Base-by-base conservation (phyloP, 1,284 basidiomycete species). In the Cutaneotrichosporon spelunceum region DNA sequence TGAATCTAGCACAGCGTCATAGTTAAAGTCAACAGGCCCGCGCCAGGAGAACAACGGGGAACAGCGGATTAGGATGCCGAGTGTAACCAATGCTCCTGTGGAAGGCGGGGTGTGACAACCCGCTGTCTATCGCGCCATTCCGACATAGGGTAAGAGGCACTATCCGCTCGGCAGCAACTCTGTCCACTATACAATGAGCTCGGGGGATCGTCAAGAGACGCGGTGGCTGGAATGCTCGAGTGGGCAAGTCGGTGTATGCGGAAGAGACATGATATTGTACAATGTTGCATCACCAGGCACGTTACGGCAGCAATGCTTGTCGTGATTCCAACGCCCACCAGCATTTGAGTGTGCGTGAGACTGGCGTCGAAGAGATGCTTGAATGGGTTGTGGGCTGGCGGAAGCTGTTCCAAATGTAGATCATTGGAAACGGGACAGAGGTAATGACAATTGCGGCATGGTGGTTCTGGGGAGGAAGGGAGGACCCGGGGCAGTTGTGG, bases 211-310 rank as follows among this genome's bases (percentile, higher is more conserved):
- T 39, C 36, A 9, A 42, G 39, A 16, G 39, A n/a, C 4, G 39
- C 39, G 19, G 39, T 42, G 39, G 39, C 39, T 42, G 39, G 36
- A 39, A 39, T 13, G 36, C 44, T 10, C n/a, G 24, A 24, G 14
- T 10, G 3, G 45, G 45, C 14, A 24, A 48, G 16, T 27, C 13
- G 13, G 9, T 47, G 44, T 7, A 21, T 24, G 16, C 23, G 14
- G 23, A 8, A 23, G 21, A 1, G 45, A 48, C 30, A 30, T 30
- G 48, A 30, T 13, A 50, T 50, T 50, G 48, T 50, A 50, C 27
- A 26, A 50, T 50, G 27, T 50, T 27, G 27, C 48, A 50, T 50
- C 48, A 50, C 27, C 19, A 29, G 27, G 26, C 48, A 30, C 48
- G 14, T 50, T 29, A 50, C 26, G 48, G 26, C 48, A 29, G 48